Percentiles rank a stretch among this genome's conserved stretches.
phyloP scores from a whole-genome alignment of 1,284 basidiomycete species.

The Pascua sp. region DNA sequence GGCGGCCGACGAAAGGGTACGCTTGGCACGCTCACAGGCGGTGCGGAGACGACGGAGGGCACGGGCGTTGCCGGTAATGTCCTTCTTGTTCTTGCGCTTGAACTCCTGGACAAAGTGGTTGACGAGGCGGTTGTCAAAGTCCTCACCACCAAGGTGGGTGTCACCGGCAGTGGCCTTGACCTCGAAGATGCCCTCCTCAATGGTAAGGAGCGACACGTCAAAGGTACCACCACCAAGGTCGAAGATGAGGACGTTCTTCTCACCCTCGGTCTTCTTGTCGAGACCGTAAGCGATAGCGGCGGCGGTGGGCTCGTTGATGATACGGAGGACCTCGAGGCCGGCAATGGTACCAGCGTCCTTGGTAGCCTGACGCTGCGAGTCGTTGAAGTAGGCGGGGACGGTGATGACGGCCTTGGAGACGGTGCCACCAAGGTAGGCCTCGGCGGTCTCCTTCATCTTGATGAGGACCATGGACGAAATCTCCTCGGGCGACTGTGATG shows the following conservation, averaged over 20 bases:
- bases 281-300: slow-evolving; percentile 59
- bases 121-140: slow-evolving; percentile 96
- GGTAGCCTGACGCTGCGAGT: slow-evolving; percentile 64
- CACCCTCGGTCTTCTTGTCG: slow-evolving; percentile 71
- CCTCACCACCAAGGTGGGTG: slow-evolving; percentile 98
- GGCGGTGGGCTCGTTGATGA: slow-evolving; percentile 63
- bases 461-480: slow-evolving; percentile 97
- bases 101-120: slow-evolving; percentile 72
- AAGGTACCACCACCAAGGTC: slow-evolving; percentile 92
- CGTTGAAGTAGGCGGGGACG: slow-evolving; percentile 69
- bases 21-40: slow-evolving; percentile 99
- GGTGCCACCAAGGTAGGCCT: slow-evolving; percentile 61
- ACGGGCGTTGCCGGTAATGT: slow-evolving; percentile 94
- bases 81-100: slow-evolving; percentile 72
- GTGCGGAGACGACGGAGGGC: slow-evolving; percentile 90
- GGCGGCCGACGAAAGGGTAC: slow-evolving; percentile 93
- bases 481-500: slow-evolving; percentile 54
- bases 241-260: slow-evolving; percentile 99
- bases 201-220: slow-evolving; percentile 64
- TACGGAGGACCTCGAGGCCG: slow-evolving; percentile 64
- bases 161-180: slow-evolving; percentile 85
- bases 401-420: slow-evolving; percentile 66
- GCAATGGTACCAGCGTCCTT: slow-evolving; percentile 62
- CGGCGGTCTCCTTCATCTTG: slow-evolving; percentile 90
- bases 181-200: slow-evolving; percentile 62